Evolutionary conservation across 768 basidiomycete species (phyloP).

Genomic region (Tylopilus plumbeoviolaceoides): DNA sequence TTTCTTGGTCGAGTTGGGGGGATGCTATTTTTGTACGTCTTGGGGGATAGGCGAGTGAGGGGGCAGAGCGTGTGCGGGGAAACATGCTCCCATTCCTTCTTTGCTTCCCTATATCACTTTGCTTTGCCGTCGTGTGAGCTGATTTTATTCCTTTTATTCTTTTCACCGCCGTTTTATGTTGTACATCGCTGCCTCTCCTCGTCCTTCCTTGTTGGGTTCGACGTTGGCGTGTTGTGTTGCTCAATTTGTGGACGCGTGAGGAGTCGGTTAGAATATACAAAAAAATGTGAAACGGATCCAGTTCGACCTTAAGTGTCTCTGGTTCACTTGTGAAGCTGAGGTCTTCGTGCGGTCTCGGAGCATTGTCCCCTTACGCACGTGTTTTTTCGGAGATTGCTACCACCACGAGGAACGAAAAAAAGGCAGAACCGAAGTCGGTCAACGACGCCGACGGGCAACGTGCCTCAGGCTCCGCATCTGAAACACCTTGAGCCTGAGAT

Average conservation of each 20-base stretch:
- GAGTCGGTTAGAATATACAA: slow-evolving; percentile 18
- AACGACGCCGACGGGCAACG: no score
- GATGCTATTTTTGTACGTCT: background rate
- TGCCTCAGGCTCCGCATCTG: no score
- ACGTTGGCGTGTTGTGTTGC: slow-evolving; percentile 8
- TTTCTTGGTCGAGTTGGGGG: background rate
- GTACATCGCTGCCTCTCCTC: slow-evolving; percentile 8
- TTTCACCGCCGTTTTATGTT: slow-evolving; percentile 9
- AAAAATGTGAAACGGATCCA: background rate
- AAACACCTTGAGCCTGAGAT: no score
- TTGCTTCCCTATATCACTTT: slow-evolving; percentile 14
- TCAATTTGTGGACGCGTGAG: slow-evolving; percentile 23
- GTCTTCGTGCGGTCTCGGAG: no score
- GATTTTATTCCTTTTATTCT: background rate
- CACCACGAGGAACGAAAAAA: no score
- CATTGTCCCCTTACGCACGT: no score
- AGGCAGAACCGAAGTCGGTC: no score
- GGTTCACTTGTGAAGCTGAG: no score
- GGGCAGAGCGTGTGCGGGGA: slow-evolving; percentile 7
- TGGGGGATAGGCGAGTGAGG: background rate
- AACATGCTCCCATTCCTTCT: slow-evolving; percentile 9
- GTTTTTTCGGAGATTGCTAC: no score
- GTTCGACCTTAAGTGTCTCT: no score
- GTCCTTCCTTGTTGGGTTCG: slow-evolving; percentile 11
- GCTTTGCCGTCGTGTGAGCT: slow-evolving; percentile 5